Conservation (phyloP, 2,329 filamentous ascomycete species). For the Emericellopsis atlantica region DNA sequence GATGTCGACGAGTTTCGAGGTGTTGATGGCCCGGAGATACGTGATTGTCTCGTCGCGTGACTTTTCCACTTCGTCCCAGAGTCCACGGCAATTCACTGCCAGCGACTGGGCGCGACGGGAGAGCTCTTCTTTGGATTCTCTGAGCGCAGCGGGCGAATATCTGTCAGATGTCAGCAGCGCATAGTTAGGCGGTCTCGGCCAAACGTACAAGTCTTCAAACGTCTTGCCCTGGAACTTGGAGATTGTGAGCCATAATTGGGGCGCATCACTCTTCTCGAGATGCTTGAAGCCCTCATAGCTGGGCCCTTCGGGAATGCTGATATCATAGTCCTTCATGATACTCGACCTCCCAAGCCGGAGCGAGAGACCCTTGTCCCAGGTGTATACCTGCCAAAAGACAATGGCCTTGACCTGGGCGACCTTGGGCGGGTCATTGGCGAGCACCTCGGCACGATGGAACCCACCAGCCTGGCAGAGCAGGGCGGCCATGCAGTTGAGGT, state of each 20-base stretch:
- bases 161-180: constrained; percentile 7
- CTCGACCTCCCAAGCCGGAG: constrained; percentile 46
- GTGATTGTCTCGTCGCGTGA: constrained; percentile 20
- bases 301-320: constrained; percentile 32
- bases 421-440: constrained; percentile 18
- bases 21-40: constrained; percentile 22
- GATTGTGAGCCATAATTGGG: constrained; percentile 40
- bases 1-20: constrained; percentile 26
- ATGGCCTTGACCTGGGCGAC: constrained; percentile 22
- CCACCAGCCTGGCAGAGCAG: constrained; percentile 50
- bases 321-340: constrained; percentile 46
- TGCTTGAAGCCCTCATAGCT: constrained; percentile 26
- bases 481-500: constrained; percentile 44
- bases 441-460: constrained; percentile 35
- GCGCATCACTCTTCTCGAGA: constrained; percentile 21
- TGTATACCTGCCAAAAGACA: constrained; percentile 40
- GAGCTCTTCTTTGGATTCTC: constrained; percentile 6
- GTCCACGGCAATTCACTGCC: constrained; percentile 21
- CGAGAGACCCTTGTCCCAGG: constrained; percentile 44
- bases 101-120: constrained; percentile 17
- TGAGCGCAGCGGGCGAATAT: constrained; percentile 37
- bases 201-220: constrained; percentile 34
- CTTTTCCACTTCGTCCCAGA: constrained; percentile 21
- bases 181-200: background rate
- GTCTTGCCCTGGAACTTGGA: constrained; percentile 44